A percentile compares a stretch with the other conserved stretches of the same genome.
Evolutionary conservation across 1,284 basidiomycete genomes (phyloP).

Genomic region (Meripilus lineatus): DNA sequence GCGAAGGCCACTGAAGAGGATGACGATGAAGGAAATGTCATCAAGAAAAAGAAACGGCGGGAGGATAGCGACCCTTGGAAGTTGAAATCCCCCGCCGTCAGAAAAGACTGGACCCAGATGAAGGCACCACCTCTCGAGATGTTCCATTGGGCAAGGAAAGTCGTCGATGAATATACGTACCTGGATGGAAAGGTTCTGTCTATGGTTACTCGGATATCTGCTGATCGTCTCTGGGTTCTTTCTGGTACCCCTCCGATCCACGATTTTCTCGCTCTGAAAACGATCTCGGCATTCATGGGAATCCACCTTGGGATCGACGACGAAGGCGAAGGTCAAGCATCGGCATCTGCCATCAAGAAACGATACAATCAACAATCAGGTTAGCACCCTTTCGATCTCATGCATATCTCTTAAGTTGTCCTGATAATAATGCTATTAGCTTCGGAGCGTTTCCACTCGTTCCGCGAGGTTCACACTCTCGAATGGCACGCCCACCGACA

Average conservation of each 20-base stretch:
- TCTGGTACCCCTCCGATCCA: conserved; percentile 94
- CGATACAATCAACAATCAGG: conserved; percentile 82
- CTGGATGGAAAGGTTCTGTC: conserved; percentile 77
- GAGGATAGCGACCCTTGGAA: conserved; percentile 80
- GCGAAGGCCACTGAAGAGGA: conserved; percentile 9
- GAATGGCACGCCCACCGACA: conserved; percentile 92
- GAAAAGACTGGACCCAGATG: conserved; percentile 76
- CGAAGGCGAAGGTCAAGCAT: conserved; percentile 68
- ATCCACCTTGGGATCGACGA: conserved; percentile 89
- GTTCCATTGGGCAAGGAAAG: conserved; percentile 86
- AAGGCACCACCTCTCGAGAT: conserved; percentile 83
- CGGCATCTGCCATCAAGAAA: conserved; percentile 65
- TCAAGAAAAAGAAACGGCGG: conserved; percentile 51
- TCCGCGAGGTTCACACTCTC: conserved; percentile 87
- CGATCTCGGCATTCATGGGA: conserved; percentile 82
- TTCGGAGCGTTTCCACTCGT: conserved; percentile 93
- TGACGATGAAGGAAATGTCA: conserved; percentile 39
- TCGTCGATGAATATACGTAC: conserved; percentile 96
- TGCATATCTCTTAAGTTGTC: too few species aligned
- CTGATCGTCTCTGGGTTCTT: conserved; percentile 88
- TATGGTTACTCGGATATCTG: conserved; percentile 73
- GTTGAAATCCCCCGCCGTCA: conserved; percentile 57
- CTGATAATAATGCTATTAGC: conserved; percentile 46
- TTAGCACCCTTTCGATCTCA: conserved; percentile 33
- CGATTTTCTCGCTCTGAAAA: conserved; percentile 88